Percentiles rank a stretch among this genome's conserved stretches.
These are phyloP conservation scores for Carex kokanica DNA, from an alignment of 176 grass and related monocot genomes.

Conservation along the genomic window DNA sequence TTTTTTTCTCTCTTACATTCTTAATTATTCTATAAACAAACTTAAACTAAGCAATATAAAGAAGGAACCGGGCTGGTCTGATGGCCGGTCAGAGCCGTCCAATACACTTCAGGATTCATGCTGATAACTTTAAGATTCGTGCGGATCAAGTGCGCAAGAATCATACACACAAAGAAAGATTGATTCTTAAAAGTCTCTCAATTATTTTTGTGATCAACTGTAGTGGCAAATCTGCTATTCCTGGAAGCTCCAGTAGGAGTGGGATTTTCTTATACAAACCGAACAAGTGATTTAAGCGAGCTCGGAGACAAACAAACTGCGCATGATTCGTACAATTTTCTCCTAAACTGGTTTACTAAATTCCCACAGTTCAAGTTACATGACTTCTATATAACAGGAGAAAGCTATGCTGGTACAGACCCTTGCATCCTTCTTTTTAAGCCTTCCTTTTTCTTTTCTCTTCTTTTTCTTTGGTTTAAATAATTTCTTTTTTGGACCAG, in stretches of 20 bases:
- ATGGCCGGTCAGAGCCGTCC: too few relatives aligned
- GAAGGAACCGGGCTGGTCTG: too few relatives aligned
- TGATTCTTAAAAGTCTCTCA: neutral
- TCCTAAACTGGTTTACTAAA: constrained; percentile 65
- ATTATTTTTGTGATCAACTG: neutral
- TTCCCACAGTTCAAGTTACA: constrained; percentile 77
- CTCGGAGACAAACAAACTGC: constrained; percentile 79
- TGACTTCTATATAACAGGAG: constrained; percentile 80
- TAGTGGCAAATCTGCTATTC: constrained; percentile 90
- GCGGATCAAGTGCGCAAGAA: too few relatives aligned
- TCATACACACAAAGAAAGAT: neutral
- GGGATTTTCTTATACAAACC: constrained; percentile 90
- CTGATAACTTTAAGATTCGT: too few relatives aligned
- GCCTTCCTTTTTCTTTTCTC: neutral
- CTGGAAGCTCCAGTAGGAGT: constrained; percentile 83
- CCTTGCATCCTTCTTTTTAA: neutral
- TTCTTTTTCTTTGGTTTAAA: neutral
- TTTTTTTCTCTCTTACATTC: too few relatives aligned
- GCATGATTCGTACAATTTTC: constrained; percentile 62
- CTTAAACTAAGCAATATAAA: neutral
- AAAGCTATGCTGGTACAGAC: constrained; percentile 81
- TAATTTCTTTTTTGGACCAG: neutral
- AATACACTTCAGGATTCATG: too few relatives aligned
- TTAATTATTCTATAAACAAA: neutral
- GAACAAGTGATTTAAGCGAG: constrained; percentile 50